These are phyloP conservation scores for Phaeosphaeriaceae sp. DNA, from an alignment of 2,329 filamentous ascomycete genomes.

Conservation along the genomic window DNA sequence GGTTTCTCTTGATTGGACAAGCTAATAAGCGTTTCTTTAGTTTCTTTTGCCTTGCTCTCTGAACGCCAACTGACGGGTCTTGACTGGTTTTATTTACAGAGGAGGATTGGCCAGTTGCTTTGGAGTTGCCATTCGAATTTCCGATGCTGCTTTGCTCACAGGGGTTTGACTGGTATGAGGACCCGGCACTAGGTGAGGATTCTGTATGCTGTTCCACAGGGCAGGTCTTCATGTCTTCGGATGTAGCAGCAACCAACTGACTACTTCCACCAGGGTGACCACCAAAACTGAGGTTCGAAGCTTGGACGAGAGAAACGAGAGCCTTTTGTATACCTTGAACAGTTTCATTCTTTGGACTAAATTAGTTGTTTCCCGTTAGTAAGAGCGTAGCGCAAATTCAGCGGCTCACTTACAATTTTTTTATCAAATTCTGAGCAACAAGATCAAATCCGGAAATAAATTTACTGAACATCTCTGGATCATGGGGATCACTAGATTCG, in stretches of 20 bases:
- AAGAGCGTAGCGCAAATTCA: background rate
- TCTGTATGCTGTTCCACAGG: background rate
- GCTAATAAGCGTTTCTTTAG: background rate
- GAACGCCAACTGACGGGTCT: background rate
- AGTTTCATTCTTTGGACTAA: background rate
- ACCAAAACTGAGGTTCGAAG: background rate
- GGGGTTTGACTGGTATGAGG: background rate
- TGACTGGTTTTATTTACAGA: background rate
- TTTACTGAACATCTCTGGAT: background rate
- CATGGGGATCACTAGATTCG: background rate
- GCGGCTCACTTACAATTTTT: background rate
- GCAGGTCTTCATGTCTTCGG: background rate
- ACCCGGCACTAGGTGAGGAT: background rate
- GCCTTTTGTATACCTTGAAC: background rate
- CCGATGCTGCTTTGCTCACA: too few relatives aligned
- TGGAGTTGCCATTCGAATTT: background rate
- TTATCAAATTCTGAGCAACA: background rate
- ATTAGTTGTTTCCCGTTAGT: background rate
- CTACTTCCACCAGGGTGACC: background rate
- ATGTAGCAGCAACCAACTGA: background rate
- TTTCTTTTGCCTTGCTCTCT: background rate
- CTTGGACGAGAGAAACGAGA: background rate
- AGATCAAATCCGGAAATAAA: background rate
- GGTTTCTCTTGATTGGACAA: background rate
- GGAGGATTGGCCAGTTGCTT: background rate